Evolutionary conservation across 2,329 filamentous ascomycete species (phyloP), one percentile per base, ranked within the genome.

Genomic region (Fusarium graminum): DNA sequence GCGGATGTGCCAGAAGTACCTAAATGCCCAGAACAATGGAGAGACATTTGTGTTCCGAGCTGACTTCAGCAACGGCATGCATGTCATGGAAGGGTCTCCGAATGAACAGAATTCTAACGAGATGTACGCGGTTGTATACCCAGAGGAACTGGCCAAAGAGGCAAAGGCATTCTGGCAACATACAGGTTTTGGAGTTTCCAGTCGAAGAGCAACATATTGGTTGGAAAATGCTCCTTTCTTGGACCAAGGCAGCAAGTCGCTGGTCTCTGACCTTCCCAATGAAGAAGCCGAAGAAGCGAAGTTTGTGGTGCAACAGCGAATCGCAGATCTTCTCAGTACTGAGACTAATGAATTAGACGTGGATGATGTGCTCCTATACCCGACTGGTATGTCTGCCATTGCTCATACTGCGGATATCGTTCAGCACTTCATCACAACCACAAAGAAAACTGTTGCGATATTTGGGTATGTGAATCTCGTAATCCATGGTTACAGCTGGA

Each of bases 361-460:
- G 7, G 59, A 71, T 3, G 81, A 85, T 63, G 78, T 87, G 1
- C 84, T 79, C 45, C 74, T 86, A 6, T 85, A 82, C 63, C 78
- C 78, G 13, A 81, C 80, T 4, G 84, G 85, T 19, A 87, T 86
- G 84, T 79, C 81, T 3, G 78, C 80, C n/a, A 82, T 87, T 14
- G 66, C 65, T 7, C 69, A 71, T 17, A 67, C 67, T 44, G 71
- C 70, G 4, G 41, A 56, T 4, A 59, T 62, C 5, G 13, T 75
- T 26, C 43, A 11, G 0, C 12, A 40, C 8, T 28, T 70, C 2
- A 47, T 38, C 17, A 39, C 46, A 2, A 7, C 26, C 12, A 12
- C 6, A 14, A 29, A 13, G 25, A 44, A 30, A 7, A 28, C 26
- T 64, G 63, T 74, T n/a, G 74, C 60, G 4, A 68, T 75, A 7